Evolutionary conservation across 441 rosid species (phyloP), one percentile per base, ranked within the genome.

Genomic region (Populus hybrid): DNA sequence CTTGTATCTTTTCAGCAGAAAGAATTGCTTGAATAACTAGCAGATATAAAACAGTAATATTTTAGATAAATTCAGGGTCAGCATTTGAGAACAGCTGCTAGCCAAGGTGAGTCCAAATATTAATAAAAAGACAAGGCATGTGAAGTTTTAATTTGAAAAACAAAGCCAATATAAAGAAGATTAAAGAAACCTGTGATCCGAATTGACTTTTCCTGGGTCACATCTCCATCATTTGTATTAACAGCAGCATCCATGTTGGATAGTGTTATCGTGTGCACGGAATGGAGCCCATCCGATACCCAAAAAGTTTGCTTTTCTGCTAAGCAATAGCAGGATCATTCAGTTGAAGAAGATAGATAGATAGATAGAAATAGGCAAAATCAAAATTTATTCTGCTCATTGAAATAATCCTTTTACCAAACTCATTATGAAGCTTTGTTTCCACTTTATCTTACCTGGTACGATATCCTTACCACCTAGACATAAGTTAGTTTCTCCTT

Each of bases 291-390:
- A 82, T 93, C 97, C 3, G 90, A 83, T 63, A 91, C 71, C 95
- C 95, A 93, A 80, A 90, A 76, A 75, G 87, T 85, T 85, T 87
- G 91, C 4, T 72, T 74, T 82, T 89, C 95, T 93, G 84, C 80
- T 86, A 76, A 75, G 85, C 66, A 73, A 78, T 57, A 11, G 61
- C 74, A 79, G 67, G 8, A n/a, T 53, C 73, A 73, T 69, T 83
- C 67, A 74, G 70, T 53, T 72, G 67, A 70, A 61, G 10, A 67
- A 40, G 64, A 65, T 16, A 19, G 9, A 5, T 23, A 28, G 12
- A 21, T 21, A 65, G 1, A 65, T 26, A 23, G 2, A 63, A 7
- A 9, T 9, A 40, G 5, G 46, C 46, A 11, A 42, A 4, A 53
- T 38, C 26, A 59, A 18, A 40, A 28, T 46, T 40, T 23, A 18